Conservation (phyloP, 2,329 filamentous ascomycete genomes). For the Onygenales sp. region DNA sequence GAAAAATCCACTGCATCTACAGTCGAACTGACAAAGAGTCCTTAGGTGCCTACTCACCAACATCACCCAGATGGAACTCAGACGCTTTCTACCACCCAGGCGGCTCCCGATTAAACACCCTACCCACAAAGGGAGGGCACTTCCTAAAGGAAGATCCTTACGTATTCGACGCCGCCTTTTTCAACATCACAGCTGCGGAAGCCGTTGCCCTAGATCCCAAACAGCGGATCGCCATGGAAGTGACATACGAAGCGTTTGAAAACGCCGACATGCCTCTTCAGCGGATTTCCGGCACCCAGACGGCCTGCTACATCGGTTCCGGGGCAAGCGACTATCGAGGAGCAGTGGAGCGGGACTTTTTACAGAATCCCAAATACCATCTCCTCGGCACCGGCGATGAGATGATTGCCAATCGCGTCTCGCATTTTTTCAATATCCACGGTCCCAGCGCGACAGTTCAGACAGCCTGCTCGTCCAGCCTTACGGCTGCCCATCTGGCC, state of each 20-base stretch:
- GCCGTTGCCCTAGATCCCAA: constrained; percentile 1
- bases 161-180: constrained; percentile 4
- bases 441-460: constrained; percentile 11
- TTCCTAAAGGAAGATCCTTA: constrained; percentile 1
- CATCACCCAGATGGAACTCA: neutral
- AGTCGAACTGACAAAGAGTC: too few species aligned
- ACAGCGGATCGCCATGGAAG: constrained; percentile 17
- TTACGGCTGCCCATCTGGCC: constrained; percentile 10
- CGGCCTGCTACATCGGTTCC: constrained; percentile 5
- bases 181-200: neutral
- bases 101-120: neutral
- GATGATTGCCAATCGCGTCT: constrained; percentile 8
- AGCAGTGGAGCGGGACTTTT: too few species aligned
- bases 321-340: constrained; percentile 12
- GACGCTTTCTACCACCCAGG: neutral
- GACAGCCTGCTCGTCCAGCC: constrained; percentile 11
- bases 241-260: constrained; percentile 27
- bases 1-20: too few species aligned
- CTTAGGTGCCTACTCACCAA: too few species aligned
- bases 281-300: constrained; percentile 12
- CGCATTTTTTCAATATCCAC: constrained; percentile 9
- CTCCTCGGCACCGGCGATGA: neutral
- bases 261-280: constrained; percentile 22
- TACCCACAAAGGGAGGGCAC: neutral
- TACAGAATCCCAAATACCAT: too few species aligned